These are phyloP conservation scores for Phaeosphaeriaceae sp. DNA, from an alignment of 2,329 filamentous ascomycete species.

Conservation along the genomic window DNA sequence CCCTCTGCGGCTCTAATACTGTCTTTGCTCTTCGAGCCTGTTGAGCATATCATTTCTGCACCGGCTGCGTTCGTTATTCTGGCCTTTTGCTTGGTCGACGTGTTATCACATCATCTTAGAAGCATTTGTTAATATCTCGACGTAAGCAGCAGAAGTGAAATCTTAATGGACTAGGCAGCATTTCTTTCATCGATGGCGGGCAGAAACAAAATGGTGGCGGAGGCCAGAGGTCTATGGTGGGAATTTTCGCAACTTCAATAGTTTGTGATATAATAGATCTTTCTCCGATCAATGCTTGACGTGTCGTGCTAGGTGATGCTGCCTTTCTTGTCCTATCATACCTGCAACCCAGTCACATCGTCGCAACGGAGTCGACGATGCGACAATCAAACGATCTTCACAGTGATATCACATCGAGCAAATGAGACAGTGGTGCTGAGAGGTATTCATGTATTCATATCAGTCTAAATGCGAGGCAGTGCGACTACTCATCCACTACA, in stretches of 20 bases:
- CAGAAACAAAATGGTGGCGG: conserved; percentile 27
- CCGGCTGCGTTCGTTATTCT: conserved; percentile 16
- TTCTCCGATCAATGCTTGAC: conserved; percentile 12
- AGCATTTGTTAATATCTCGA: conserved; percentile 39
- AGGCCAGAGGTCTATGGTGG: conserved; percentile 24
- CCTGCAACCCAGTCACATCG: not conserved
- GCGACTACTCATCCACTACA: no score
- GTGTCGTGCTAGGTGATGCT: not conserved
- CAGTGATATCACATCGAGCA: not conserved
- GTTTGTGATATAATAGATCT: conserved; percentile 32
- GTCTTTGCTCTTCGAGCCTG: conserved; percentile 15
- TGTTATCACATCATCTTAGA: conserved; percentile 29
- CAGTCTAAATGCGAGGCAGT: not conserved
- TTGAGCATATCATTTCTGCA: conserved; percentile 31
- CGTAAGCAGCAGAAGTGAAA: conserved; percentile 20
- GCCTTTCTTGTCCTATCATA: not conserved
- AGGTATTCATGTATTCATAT: not conserved
- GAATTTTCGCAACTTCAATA: conserved; percentile 37
- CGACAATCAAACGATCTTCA: not conserved
- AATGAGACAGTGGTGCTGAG: not conserved
- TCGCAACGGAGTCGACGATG: not conserved
- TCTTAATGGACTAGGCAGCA: conserved; percentile 34
- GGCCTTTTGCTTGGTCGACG: conserved; percentile 15
- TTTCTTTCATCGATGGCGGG: conserved; percentile 35
- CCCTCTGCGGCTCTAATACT: conserved; percentile 28